Evolutionary conservation across 1,139 yeast genomes (phyloP).

Genomic region (Diutina scorzettiae): DNA sequence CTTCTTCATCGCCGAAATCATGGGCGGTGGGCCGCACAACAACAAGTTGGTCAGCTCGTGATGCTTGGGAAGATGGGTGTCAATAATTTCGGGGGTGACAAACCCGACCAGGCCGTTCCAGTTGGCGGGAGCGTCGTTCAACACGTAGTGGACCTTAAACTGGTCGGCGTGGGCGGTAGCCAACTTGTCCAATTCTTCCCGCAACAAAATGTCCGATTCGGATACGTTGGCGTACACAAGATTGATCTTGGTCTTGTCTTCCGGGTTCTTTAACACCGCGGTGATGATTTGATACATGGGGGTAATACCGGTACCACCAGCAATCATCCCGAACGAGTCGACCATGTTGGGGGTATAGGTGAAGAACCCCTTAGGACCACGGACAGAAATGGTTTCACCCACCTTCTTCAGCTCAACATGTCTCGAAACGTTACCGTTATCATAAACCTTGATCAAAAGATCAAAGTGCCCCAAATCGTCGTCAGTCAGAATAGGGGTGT

Average conservation of each 20-base stretch:
- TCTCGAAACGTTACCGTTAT: conserved; percentile 79
- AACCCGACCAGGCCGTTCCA: conserved; percentile 83
- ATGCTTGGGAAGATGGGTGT: conserved; percentile 54
- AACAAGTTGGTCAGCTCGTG: conserved; percentile 57
- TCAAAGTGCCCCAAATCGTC: conserved; percentile 82
- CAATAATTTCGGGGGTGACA: conserved; percentile 67
- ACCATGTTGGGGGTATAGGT: conserved; percentile 76
- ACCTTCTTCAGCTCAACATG: conserved; percentile 55
- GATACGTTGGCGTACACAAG: conserved; percentile 12
- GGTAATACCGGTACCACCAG: conserved; percentile 13
- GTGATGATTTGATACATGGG: conserved; percentile 13
- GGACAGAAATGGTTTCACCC: conserved; percentile 60
- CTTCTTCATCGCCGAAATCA: conserved; percentile 72
- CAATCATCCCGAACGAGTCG: conserved; percentile 64
- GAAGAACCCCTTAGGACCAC: conserved; percentile 94
- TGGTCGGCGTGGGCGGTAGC: conserved; percentile 49
- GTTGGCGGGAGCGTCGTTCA: conserved; percentile 60
- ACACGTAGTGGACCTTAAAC: conserved; percentile 56
- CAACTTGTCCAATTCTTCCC: conserved; percentile 65
- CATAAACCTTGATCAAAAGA: conserved; percentile 83
- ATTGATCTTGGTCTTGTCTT: conserved; percentile 11
- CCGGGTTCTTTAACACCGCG: conserved; percentile 11
- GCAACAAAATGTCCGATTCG: conserved; percentile 24
- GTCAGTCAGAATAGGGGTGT: conserved; percentile 88
- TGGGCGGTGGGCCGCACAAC: conserved; percentile 92